Percentiles rank a stretch among this genome's conserved stretches.
These are phyloP conservation scores for Stagonosporopsis cucurbitacearum DNA, from an alignment of 2,329 filamentous ascomycete genomes.

Conservation along the genomic window DNA sequence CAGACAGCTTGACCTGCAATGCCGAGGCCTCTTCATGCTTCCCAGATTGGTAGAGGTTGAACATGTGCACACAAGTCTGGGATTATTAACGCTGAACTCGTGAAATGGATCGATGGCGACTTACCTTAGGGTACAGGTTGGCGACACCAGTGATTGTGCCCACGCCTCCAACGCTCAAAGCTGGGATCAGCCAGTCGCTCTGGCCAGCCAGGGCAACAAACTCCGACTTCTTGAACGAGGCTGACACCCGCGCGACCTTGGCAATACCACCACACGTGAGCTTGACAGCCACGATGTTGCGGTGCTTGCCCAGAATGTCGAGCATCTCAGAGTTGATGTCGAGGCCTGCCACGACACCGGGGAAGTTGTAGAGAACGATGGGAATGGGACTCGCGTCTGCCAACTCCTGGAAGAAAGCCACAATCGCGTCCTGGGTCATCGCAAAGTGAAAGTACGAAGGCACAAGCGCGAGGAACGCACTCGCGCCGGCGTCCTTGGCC, in stretches of 20 bases:
- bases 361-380: conserved; percentile 58
- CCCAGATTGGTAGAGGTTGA: conserved; percentile 57
- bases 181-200: conserved; percentile 60
- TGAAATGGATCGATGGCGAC: not conserved
- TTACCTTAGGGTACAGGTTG: conserved; percentile 64
- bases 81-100: conserved; percentile 5
- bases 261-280: conserved; percentile 50
- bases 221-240: conserved; percentile 44
- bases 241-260: conserved; percentile 52
- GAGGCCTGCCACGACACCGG: conserved; percentile 52
- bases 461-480: conserved; percentile 49
- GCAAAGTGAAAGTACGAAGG: conserved; percentile 52
- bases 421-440: conserved; percentile 46
- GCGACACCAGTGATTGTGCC: conserved; percentile 69
- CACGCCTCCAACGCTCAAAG: conserved; percentile 63
- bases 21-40: conserved; percentile 57
- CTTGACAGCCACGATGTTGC: conserved; percentile 49
- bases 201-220: conserved; percentile 53
- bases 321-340: conserved; percentile 54
- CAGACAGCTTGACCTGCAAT: conserved; percentile 59
- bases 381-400: conserved; percentile 51
- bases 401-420: conserved; percentile 46
- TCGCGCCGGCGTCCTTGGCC: conserved; percentile 48
- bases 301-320: conserved; percentile 44
- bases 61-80: conserved; percentile 54